Evolutionary conservation across 1,284 basidiomycete genomes (phyloP), one percentile per base, ranked within the genome.

Genomic region (Trichosporon inkin): DNA sequence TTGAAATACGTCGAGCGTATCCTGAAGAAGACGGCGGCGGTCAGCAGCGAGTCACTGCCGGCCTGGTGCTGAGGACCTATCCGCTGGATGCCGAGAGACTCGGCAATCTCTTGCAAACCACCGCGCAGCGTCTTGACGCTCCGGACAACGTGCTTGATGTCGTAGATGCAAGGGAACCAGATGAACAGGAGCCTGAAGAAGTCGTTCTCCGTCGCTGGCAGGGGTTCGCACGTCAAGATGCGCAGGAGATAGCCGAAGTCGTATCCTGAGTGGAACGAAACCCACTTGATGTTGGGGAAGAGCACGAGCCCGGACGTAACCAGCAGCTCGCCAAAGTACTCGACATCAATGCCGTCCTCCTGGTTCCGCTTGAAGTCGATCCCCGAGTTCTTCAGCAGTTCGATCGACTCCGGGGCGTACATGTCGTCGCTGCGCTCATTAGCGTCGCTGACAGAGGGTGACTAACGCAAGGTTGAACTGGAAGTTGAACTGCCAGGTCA

Each of bases 401-500:
- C 94, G 70, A 99, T 88, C 54, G 93, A 95, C 66, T 99, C 95
- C 14, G 93, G 95, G 17, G 93, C 90, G 77, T 90, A 99, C 92
- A 99, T 98, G 80, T 99, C 95, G 61, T 93, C 89, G 69, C 90
- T 92, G 76, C 19, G 61, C 28, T 32, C 41, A 36, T 36, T 34
- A 37, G 34, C 10, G 10, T 14, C n/a, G 20, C 19, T 20, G 5
- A 13, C 34, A 19, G 17, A 13, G 52, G 17, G 22, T 20, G 6
- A 49, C 89, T 70, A 76, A 94, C 92, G 85, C 85, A 67, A 92
- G 80, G 78, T 86, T 92, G 80, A 99, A 99, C 68, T 86, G 85
- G 80, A 99, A 98, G 80, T 99, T 99, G 82, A 99, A 99, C 79
- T 99, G 96, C 95, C 95, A 99, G 35, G 93, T 97, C 55, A 89